These are phyloP conservation scores for Pichia exigua DNA, from an alignment of 805 yeast genomes.

Conservation along the genomic window DNA sequence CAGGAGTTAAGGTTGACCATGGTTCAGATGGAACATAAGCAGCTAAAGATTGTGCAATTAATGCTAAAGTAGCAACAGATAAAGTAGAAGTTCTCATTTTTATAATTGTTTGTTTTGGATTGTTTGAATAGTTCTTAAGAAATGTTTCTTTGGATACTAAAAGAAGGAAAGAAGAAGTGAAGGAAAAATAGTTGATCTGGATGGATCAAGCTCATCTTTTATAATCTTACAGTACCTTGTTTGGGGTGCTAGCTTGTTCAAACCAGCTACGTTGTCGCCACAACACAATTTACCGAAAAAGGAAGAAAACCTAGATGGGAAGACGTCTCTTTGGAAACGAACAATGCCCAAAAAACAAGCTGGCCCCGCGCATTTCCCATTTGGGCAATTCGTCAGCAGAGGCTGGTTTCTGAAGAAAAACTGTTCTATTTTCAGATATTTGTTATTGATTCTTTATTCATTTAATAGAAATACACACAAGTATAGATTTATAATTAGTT, in stretches of 20 bases:
- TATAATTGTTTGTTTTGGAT: neutral
- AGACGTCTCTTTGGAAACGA: neutral
- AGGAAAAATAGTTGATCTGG: neutral
- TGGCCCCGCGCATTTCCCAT: neutral
- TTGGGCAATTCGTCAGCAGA: neutral
- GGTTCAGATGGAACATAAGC: constrained; percentile 61
- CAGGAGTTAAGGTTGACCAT: constrained; percentile 67
- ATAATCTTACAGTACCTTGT: neutral
- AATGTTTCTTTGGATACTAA: constrained; percentile 3
- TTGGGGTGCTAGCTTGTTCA: neutral
- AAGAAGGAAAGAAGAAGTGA: neutral
- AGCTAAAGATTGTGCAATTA: constrained; percentile 42
- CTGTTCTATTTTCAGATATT: neutral
- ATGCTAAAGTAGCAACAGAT: constrained; percentile 30
- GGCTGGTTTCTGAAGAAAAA: neutral
- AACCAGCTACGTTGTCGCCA: neutral
- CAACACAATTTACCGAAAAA: neutral
- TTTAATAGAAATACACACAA: neutral
- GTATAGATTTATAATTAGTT: neutral
- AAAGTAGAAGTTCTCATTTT: constrained; percentile 14
- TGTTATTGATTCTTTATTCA: neutral
- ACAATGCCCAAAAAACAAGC: neutral
- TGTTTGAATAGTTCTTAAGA: neutral
- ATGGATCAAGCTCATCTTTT: constrained; percentile 3
- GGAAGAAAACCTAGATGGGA: neutral